These are phyloP conservation scores for Fusarium illudens DNA, from an alignment of 2,329 filamentous ascomycete genomes.

Conservation along the genomic window DNA sequence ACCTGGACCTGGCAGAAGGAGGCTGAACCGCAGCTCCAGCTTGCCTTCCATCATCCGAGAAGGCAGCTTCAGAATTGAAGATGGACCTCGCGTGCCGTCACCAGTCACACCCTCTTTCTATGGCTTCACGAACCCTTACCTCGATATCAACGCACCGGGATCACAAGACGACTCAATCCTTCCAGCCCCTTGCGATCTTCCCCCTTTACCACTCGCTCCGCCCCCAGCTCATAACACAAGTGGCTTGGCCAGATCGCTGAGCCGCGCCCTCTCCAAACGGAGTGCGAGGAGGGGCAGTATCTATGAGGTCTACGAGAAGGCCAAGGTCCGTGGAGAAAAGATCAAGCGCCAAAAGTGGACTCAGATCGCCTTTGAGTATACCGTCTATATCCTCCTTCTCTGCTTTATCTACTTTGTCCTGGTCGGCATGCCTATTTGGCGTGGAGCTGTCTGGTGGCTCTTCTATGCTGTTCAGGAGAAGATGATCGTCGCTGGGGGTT, in stretches of 20 bases:
- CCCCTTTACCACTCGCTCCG: neutral
- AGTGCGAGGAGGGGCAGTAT: conserved; percentile 6
- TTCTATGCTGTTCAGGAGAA: conserved; percentile 2
- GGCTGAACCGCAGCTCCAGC: conserved; percentile 1
- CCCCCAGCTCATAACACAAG: neutral
- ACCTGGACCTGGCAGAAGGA: conserved; percentile 1
- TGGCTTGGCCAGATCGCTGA: neutral
- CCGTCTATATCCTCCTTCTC: neutral
- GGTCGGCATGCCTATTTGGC: conserved; percentile 10
- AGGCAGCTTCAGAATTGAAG: neutral
- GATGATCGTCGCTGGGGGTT: conserved; percentile 1
- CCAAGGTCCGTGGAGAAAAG: conserved; percentile 1
- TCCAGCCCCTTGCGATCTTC: neutral
- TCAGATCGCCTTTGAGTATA: conserved; percentile 8
- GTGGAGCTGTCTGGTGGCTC: conserved; percentile 11
- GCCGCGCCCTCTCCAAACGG: conserved; percentile 1
- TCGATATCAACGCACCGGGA: neutral
- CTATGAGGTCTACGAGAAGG: conserved; percentile 14
- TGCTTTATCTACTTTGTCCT: conserved; percentile 19
- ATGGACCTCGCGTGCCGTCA: neutral
- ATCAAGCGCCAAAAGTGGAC: conserved; percentile 5
- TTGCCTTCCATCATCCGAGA: neutral
- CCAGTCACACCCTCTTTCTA: neutral
- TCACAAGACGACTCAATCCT: neutral
- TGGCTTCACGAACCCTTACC: neutral